phyloP scores from a whole-genome alignment of 495 filamentous ascomycete genomes.

The Cetradonia linearis region DNA sequence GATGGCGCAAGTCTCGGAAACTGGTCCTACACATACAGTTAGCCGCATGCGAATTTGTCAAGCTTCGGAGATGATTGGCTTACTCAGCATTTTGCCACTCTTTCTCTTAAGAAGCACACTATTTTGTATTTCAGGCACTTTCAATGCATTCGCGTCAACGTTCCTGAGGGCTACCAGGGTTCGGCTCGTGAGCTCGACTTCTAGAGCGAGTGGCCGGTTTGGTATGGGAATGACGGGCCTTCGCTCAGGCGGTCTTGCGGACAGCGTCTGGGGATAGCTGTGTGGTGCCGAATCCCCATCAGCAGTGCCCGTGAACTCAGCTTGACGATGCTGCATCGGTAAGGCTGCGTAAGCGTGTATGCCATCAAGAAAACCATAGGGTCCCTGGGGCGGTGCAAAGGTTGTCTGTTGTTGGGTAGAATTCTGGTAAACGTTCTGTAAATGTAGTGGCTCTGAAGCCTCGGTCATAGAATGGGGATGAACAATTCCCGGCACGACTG shows the following conservation, averaged over 20 bases:
- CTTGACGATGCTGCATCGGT: conserved; percentile 19
- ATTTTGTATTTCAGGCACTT: conserved; percentile 27
- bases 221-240: background rate
- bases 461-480: background rate
- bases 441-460: background rate
- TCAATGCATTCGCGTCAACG: conserved; percentile 38
- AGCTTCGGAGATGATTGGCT: conserved; percentile 19
- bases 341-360: conserved; percentile 31
- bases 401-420: conserved; percentile 10
- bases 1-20: conserved; percentile 59
- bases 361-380: conserved; percentile 27
- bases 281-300: conserved; percentile 11
- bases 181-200: conserved; percentile 42
- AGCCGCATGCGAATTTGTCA: conserved; percentile 5
- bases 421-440: background rate
- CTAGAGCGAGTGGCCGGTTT: conserved; percentile 30
- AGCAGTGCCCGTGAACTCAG: conserved; percentile 14
- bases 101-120: conserved; percentile 50
- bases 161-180: conserved; percentile 45
- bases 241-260: conserved; percentile 5
- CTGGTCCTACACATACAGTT: conserved; percentile 34
- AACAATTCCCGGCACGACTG: conserved; percentile 1
- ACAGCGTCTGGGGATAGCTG: background rate
- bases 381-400: conserved; percentile 18
- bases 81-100: conserved; percentile 43